These are phyloP conservation scores for Sporothrix globosa DNA, from an alignment of 2,329 filamentous ascomycete species.

Conservation along the genomic window DNA sequence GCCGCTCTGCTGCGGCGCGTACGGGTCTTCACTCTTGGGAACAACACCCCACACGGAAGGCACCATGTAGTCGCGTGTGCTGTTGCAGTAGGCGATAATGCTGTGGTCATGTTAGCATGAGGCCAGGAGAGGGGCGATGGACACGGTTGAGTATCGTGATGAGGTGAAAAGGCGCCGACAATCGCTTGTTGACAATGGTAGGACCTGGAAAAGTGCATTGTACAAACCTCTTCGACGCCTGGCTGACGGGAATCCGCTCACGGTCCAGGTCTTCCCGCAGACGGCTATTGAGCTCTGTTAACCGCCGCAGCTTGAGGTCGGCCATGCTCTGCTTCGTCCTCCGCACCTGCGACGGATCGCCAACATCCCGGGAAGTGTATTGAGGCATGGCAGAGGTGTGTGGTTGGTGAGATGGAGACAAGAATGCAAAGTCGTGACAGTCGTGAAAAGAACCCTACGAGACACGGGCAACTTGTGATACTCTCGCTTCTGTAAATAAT, in stretches of 20 bases:
- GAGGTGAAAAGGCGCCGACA: neutral
- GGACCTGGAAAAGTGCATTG: neutral
- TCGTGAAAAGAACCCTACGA: neutral
- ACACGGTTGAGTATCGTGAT: neutral
- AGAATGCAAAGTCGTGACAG: neutral
- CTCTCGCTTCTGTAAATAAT: slow-evolving; percentile 14
- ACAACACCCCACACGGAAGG: slow-evolving; percentile 95
- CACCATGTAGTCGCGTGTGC: slow-evolving; percentile 98
- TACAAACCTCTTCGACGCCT: slow-evolving; percentile 78
- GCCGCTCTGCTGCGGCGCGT: slow-evolving; percentile 88
- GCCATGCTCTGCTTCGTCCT: slow-evolving; percentile 99
- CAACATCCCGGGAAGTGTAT: slow-evolving; percentile 68
- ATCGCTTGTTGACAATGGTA: neutral
- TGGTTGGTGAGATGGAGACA: neutral
- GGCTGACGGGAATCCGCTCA: slow-evolving; percentile 92
- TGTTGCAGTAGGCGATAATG: slow-evolving; percentile 97
- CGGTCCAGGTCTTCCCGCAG: slow-evolving; percentile 94
- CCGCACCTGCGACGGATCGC: slow-evolving; percentile 70
- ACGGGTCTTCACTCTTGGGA: slow-evolving; percentile 96
- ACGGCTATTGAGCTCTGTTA: slow-evolving; percentile 96
- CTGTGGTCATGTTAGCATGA: slow-evolving; percentile 51
- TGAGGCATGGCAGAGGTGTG: slow-evolving; percentile 61
- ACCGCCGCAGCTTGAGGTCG: slow-evolving; percentile 91
- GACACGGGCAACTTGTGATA: neutral
- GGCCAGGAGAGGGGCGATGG: neutral